Conservation (phyloP, 495 filamentous ascomycete species). For the Aspergillus ostianus region DNA sequence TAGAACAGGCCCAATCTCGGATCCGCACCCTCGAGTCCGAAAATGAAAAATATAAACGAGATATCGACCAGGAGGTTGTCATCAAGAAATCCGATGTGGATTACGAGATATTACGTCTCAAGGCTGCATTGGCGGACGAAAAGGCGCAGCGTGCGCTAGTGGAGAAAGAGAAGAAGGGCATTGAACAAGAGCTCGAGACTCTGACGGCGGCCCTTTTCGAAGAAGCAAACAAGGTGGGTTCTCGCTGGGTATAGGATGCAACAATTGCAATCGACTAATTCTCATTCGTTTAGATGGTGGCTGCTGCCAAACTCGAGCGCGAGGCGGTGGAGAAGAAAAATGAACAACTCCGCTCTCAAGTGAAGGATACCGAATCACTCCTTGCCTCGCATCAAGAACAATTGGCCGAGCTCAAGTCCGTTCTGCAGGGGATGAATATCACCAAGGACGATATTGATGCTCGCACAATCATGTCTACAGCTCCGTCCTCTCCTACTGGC, state of each 20-base stretch:
- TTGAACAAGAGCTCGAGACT: slow-evolving; percentile 82
- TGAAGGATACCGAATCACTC: slow-evolving; percentile 82
- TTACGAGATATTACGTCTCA: slow-evolving; percentile 66
- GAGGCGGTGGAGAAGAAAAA: slow-evolving; percentile 75
- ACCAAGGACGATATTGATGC: slow-evolving; percentile 66
- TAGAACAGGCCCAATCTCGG: slow-evolving; percentile 70
- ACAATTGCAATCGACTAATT: slow-evolving; percentile 26
- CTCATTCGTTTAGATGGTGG: slow-evolving; percentile 70
- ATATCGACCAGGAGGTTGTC: slow-evolving; percentile 69
- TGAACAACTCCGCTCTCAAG: slow-evolving; percentile 72
- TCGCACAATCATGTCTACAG: slow-evolving; percentile 57
- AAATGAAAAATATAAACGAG: slow-evolving; percentile 66
- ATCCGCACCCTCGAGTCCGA: slow-evolving; percentile 66
- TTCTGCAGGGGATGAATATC: slow-evolving; percentile 83
- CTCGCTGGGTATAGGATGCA: background rate
- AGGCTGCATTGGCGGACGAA: slow-evolving; percentile 64
- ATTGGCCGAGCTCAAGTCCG: slow-evolving; percentile 81
- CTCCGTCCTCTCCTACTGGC: slow-evolving; percentile 64
- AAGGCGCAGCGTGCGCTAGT: slow-evolving; percentile 52
- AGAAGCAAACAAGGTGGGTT: slow-evolving; percentile 78
- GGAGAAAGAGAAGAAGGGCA: slow-evolving; percentile 71
- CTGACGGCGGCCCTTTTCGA: slow-evolving; percentile 89
- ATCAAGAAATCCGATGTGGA: slow-evolving; percentile 67
- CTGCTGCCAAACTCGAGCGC: slow-evolving; percentile 68
- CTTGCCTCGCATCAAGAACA: slow-evolving; percentile 91